Conservation (phyloP, 768 basidiomycete species). For the Tulasnella sp. region DNA sequence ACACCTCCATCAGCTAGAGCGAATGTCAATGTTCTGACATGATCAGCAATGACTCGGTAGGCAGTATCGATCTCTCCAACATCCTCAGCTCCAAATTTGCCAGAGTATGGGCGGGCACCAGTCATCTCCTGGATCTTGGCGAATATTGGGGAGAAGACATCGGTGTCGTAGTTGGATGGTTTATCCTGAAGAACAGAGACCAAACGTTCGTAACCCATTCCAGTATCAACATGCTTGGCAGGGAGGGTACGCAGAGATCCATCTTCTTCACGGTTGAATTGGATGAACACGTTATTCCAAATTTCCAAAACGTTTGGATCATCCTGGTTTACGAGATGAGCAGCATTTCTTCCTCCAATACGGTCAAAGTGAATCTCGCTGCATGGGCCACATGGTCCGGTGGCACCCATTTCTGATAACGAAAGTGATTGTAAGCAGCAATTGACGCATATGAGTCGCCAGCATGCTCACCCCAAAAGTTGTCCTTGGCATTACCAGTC, state of each 20-base stretch:
- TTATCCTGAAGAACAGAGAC: conserved; percentile 88
- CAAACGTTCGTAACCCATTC: conserved; percentile 97
- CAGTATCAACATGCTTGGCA: conserved; percentile 93
- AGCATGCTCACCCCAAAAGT: conserved; percentile 77
- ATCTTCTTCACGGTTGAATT: conserved; percentile 91
- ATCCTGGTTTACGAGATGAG: conserved; percentile 86
- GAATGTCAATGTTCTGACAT: conserved; percentile 88
- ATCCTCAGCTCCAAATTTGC: conserved; percentile 93
- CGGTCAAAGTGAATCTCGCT: conserved; percentile 94
- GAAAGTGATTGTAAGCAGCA: neutral
- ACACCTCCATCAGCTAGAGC: conserved; percentile 94
- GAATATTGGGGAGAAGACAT: conserved; percentile 86
- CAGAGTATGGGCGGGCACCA: conserved; percentile 73
- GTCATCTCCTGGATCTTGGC: conserved; percentile 75
- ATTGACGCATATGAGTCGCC: neutral
- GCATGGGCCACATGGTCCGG: conserved; percentile 96
- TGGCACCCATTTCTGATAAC: conserved; percentile 85
- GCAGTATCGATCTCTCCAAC: conserved; percentile 91
- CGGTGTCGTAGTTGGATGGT: conserved; percentile 95
- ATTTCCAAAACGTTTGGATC: conserved; percentile 96
- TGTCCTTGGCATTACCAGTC: conserved; percentile 90
- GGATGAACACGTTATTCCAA: conserved; percentile 99
- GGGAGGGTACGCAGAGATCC: conserved; percentile 70
- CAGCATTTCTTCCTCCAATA: conserved; percentile 92
- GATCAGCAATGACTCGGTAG: conserved; percentile 94